These are phyloP conservation scores for Herpetomonas samuelpessoai DNA, from an alignment of 208 protist genomes.

Conservation along the genomic window DNA sequence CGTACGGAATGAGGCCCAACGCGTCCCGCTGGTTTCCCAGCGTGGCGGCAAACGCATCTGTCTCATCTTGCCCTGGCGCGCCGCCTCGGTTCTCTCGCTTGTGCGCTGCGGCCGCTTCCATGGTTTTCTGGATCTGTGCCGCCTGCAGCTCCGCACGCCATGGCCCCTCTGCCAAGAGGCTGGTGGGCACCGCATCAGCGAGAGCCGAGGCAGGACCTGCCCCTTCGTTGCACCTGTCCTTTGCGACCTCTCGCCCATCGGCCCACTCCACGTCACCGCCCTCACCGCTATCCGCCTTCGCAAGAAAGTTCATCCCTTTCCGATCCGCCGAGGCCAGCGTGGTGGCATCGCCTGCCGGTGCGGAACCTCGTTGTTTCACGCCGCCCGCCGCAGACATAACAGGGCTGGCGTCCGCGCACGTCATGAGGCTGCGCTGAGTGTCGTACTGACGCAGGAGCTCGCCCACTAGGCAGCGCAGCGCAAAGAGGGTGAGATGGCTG, in stretches of 20 bases:
- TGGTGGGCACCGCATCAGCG: background rate
- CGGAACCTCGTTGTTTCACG: too few relatives aligned
- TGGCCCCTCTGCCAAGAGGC: background rate
- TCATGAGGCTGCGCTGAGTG: slow-evolving; percentile 10
- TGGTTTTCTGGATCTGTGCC: background rate
- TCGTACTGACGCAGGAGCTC: slow-evolving; percentile 42
- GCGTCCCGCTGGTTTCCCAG: background rate
- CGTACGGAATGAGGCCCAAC: background rate
- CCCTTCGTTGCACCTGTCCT: too few relatives aligned
- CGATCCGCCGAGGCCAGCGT: background rate
- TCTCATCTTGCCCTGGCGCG: too few relatives aligned
- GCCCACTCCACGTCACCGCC: too few relatives aligned
- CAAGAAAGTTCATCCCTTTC: background rate
- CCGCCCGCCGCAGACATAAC: too few relatives aligned
- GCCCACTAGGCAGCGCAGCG: slow-evolving; percentile 53
- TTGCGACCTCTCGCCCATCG: too few relatives aligned
- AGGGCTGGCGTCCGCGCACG: background rate
- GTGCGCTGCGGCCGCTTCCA: background rate
- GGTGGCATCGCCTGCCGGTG: too few relatives aligned
- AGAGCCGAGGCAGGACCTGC: too few relatives aligned
- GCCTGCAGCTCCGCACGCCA: background rate
- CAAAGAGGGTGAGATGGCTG: slow-evolving; percentile 31
- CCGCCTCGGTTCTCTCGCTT: too few relatives aligned
- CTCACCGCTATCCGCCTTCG: background rate
- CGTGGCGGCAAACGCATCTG: too few relatives aligned